Base-by-base conservation (phyloP, 257 asterid species). In the Gynochthodes officinalis region DNA sequence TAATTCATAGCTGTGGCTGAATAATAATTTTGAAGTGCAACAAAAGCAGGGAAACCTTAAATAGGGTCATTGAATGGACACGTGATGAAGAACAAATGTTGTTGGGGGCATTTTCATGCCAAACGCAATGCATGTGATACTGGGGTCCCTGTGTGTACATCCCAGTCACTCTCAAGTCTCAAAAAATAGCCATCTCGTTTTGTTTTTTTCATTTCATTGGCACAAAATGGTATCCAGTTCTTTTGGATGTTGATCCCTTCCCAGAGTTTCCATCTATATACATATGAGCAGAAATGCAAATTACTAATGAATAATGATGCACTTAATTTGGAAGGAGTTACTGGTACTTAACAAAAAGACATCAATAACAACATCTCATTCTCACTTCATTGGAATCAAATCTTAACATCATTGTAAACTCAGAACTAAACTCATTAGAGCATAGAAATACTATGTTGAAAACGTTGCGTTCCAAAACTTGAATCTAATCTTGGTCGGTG, bases 111-210 rank as follows among this genome's bases (percentile, higher is more conserved):
- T 76, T 82, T 85, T 74, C 83, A 76, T 76, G 86, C 75, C 77
- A 73, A 89, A 79, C 75, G 82, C 77, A 81, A 74, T 77, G 88
- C 89, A 89, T 85, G 90, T 89, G 92, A 87, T 78, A 7, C 2
- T 64, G 73, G 90, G 79, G 35, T 82, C 84, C 82, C 43, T 9
- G 6, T 30, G 37, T 18, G 28, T 60, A n/a, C n/a, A 28, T 14
- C 30, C 23, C 1, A 8, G 48, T 55, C 74, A 10, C 53, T 70
- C 40, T 39, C 73, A 37, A 3, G 23, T 23, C 49, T 15, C 21
- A n/a, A n/a, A n/a, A n/a, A n/a, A n/a, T n/a, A n/a, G n/a, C n/a
- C n/a, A n/a, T n/a, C n/a, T n/a, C n/a, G n/a, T n/a, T n/a, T n/a
- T n/a, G 39, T 7, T 33, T 4, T 10, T 30, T 50, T 49, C 54